phyloP scores from a whole-genome alignment of 441 rosid species.

The Sinapis alba region DNA sequence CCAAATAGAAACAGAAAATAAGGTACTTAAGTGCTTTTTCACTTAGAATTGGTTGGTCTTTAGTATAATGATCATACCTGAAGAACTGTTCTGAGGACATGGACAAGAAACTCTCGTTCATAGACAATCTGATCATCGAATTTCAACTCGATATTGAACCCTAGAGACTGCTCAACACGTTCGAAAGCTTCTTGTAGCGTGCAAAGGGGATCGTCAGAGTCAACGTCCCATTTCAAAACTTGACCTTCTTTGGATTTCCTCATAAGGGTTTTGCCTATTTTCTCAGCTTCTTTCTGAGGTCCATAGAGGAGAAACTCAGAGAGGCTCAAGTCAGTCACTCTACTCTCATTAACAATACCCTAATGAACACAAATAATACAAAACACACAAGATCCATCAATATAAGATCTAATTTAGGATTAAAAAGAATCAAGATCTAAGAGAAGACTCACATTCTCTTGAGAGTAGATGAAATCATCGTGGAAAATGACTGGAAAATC shows the following conservation, averaged over 20 bases:
- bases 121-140: constrained; percentile 75
- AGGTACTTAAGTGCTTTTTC: not conserved
- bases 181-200: constrained; percentile 80
- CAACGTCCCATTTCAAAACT: constrained; percentile 73
- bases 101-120: constrained; percentile 58
- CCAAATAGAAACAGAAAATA: not conserved
- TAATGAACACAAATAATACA: constrained; percentile 20
- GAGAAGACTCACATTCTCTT: constrained; percentile 67
- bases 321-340: constrained; percentile 68
- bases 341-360: constrained; percentile 69
- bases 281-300: constrained; percentile 66
- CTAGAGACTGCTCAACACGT: constrained; percentile 63
- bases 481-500: constrained; percentile 90
- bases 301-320: constrained; percentile 77
- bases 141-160: constrained; percentile 92
- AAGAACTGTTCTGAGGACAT: constrained; percentile 58
- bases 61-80: constrained; percentile 39
- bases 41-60: not conserved
- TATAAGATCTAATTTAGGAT: not conserved
- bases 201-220: constrained; percentile 73
- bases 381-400: constrained; percentile 10
- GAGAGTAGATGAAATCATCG: constrained; percentile 70
- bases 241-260: constrained; percentile 81
- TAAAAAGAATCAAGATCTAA: not conserved
- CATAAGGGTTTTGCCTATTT: constrained; percentile 54